A percentile compares a stretch with the other conserved stretches of the same genome.
phyloP scores from a whole-genome alignment of 805 yeast species.

The Kodamaea hsintzibuensis region DNA sequence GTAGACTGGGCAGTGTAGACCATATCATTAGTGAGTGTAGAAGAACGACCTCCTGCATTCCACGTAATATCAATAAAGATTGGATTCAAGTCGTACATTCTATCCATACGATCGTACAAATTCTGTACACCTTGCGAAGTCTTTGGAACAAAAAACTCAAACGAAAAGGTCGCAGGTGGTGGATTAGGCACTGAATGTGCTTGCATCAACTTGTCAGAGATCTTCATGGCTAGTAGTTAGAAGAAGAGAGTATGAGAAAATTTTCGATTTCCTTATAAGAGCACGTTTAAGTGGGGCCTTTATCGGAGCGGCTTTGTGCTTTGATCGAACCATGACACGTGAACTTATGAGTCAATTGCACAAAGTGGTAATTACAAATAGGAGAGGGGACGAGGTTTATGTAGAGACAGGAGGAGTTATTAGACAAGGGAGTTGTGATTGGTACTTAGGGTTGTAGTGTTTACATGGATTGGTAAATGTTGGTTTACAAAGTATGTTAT shows the following conservation, averaged over 20 bases:
- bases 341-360: constrained; percentile 10
- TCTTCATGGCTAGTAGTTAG: constrained; percentile 31
- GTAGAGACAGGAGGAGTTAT: not conserved
- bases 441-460: not conserved
- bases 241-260: not conserved
- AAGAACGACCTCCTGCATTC: constrained; percentile 95
- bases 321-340: constrained; percentile 11
- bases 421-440: not conserved
- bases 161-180: constrained; percentile 77
- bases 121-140: constrained; percentile 97
- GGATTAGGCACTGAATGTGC: constrained; percentile 41
- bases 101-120: constrained; percentile 93
- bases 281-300: constrained; percentile 5
- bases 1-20: constrained; percentile 89
- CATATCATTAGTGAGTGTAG: constrained; percentile 85
- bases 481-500: too few species aligned
- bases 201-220: constrained; percentile 42
- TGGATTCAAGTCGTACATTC: constrained; percentile 92
- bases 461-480: too few species aligned
- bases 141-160: constrained; percentile 96
- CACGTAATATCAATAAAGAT: constrained; percentile 94
- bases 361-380: not conserved
- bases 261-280: not conserved
- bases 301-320: constrained; percentile 3
- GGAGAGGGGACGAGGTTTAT: not conserved